Evolutionary conservation across 176 grass and related monocot genomes (phyloP).

Genomic region (Carex scoparia): DNA sequence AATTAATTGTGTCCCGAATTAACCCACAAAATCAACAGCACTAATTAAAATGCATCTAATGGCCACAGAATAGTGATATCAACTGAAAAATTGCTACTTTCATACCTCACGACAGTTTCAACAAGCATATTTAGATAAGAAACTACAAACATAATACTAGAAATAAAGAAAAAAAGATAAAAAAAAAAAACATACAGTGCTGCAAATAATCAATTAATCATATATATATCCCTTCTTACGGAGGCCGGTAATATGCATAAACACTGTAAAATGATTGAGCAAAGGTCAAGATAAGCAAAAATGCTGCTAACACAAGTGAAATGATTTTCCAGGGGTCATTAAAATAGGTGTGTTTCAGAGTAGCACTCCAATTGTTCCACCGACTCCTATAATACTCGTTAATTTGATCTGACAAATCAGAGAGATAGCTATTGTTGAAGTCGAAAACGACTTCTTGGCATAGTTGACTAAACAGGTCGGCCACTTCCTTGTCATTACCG

Average conservation of each 20-base stretch:
- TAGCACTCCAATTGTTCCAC: slow-evolving; percentile 77
- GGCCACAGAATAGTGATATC: not conserved
- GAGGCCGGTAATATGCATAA: slow-evolving; percentile 64
- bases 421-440: slow-evolving; percentile 91
- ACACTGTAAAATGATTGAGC: slow-evolving; percentile 66
- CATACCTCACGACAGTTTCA: not conserved
- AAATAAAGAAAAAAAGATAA: no score
- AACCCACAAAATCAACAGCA: not conserved
- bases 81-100: not conserved
- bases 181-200: no score
- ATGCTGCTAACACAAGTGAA: slow-evolving; percentile 57
- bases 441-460: slow-evolving; percentile 93
- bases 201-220: no score
- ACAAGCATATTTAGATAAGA: not conserved
- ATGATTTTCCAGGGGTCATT: slow-evolving; percentile 76
- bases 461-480: slow-evolving; percentile 75
- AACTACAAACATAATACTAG: not conserved
- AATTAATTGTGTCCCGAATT: not conserved
- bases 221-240: not conserved
- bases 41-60: not conserved
- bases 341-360: slow-evolving; percentile 77
- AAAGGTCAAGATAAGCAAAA: slow-evolving; percentile 67
- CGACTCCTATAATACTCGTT: slow-evolving; percentile 67
- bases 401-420: slow-evolving; percentile 55
- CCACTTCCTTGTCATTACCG: slow-evolving; percentile 83